A percentile compares a stretch with the other conserved stretches of the same genome.
phyloP scores from a whole-genome alignment of 768 basidiomycete genomes.

The Boletus subcaerulescens region DNA sequence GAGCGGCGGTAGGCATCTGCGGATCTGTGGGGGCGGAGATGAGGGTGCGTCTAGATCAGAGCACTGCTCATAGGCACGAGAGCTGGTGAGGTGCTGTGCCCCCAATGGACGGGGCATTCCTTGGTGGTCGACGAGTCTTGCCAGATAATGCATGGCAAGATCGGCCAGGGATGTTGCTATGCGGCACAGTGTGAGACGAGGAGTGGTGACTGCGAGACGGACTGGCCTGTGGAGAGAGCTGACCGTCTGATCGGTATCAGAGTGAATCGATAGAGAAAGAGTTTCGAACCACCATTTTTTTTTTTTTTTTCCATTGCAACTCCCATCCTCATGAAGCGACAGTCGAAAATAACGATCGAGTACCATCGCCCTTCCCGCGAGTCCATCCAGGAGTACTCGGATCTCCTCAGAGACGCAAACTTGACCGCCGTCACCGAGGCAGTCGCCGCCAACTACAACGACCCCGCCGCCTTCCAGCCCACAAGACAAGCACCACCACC shows the following conservation, averaged over 20 bases:
- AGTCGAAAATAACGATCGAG: constrained; percentile 68
- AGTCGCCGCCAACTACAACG: constrained; percentile 29
- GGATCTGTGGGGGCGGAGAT: background rate
- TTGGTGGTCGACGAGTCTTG: constrained; percentile 1
- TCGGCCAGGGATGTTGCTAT: constrained; percentile 3
- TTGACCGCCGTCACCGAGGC: constrained; percentile 53
- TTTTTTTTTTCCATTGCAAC: constrained; percentile 19
- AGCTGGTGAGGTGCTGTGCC: constrained; percentile 4
- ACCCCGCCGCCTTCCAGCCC: constrained; percentile 32
- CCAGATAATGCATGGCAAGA: constrained; percentile 5
- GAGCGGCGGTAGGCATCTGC: background rate
- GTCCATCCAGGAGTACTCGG: constrained; percentile 75
- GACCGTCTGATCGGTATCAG: background rate
- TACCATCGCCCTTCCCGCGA: constrained; percentile 73
- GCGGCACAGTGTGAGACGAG: background rate
- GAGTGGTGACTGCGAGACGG: background rate
- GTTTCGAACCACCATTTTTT: too few species aligned
- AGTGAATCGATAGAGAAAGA: constrained; percentile 2
- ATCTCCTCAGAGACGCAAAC: constrained; percentile 62
- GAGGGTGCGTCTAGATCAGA: background rate
- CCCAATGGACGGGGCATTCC: background rate
- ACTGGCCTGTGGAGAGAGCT: background rate
- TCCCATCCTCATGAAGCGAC: constrained; percentile 23
- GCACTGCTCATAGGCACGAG: constrained; percentile 3
- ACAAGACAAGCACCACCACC: constrained; percentile 47